A percentile compares a stretch with the other conserved stretches of the same genome.
These are phyloP conservation scores for Thielaviopsis ethacetica DNA, from an alignment of 2,329 filamentous ascomycete species.

Conservation along the genomic window DNA sequence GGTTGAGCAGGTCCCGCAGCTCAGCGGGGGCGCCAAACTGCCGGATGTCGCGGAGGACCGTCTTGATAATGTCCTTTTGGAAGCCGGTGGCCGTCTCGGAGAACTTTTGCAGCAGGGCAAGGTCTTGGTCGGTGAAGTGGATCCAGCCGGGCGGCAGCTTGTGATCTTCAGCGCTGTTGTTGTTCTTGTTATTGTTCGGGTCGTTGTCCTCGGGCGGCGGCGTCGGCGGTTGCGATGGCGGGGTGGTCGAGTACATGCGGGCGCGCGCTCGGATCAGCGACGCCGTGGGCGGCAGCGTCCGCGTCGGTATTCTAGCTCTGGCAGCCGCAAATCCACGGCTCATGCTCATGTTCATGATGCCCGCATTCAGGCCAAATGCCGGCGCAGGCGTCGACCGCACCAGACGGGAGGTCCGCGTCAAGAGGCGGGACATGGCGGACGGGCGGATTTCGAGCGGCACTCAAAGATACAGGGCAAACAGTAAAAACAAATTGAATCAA, in stretches of 20 bases:
- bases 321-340: background rate
- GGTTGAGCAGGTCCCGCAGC: slow-evolving; percentile 38
- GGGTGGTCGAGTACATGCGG: slow-evolving; percentile 24
- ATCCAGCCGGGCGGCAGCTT: slow-evolving; percentile 30
- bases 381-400: slow-evolving; percentile 37
- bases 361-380: background rate
- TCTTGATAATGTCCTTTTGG: slow-evolving; percentile 43
- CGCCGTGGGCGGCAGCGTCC: slow-evolving; percentile 13
- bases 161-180: background rate
- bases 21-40: slow-evolving; percentile 54
- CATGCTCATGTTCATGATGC: too few species aligned
- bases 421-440: slow-evolving; percentile 43
- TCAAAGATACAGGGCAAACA: background rate
- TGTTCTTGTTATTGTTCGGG: slow-evolving; percentile 16
- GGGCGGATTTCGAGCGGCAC: background rate
- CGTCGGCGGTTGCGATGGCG: slow-evolving; percentile 16
- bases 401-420: slow-evolving; percentile 50
- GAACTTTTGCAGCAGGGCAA: slow-evolving; percentile 40
- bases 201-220: slow-evolving; percentile 23
- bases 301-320: background rate
- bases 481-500: too few species aligned
- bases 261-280: slow-evolving; percentile 16
- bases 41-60: slow-evolving; percentile 46
- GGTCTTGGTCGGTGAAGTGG: slow-evolving; percentile 27
- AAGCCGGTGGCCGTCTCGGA: slow-evolving; percentile 44